phyloP scores from a whole-genome alignment of 179 eudicot genomes.

The Sideroxylon spinosum region DNA sequence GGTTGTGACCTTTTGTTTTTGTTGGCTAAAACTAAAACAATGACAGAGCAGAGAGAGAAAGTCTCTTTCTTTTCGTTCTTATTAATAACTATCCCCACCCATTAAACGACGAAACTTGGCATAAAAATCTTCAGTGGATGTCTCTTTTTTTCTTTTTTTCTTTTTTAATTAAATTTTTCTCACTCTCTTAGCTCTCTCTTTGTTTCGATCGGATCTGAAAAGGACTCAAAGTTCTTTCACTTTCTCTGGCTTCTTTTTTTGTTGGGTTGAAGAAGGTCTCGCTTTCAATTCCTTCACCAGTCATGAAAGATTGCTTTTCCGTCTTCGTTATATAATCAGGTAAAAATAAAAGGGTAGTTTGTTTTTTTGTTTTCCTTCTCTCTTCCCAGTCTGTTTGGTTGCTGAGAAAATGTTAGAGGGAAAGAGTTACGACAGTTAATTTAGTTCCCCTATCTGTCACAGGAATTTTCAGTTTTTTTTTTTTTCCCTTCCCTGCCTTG shows the following conservation, averaged over 20 bases:
- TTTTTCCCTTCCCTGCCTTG: too few relatives aligned
- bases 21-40: not conserved
- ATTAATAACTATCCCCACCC: not conserved
- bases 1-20: constrained; percentile 3
- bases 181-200: not conserved
- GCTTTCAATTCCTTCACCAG: constrained; percentile 1
- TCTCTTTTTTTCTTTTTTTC: not conserved
- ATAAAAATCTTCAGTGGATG: not conserved
- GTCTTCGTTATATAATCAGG: constrained; percentile 24
- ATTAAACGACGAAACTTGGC: constrained; percentile 13
- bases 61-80: not conserved
- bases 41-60: not conserved
- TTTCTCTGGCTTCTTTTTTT: constrained; percentile 19
- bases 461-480: not conserved
- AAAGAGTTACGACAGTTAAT: not conserved
- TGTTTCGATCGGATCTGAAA: constrained; percentile 36
- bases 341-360: constrained; percentile 3
- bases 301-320: constrained; percentile 19
- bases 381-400: constrained; percentile 7
- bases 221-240: constrained; percentile 28
- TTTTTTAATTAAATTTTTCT: not conserved
- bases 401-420: constrained; percentile 4
- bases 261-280: constrained; percentile 10
- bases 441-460: not conserved
- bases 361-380: not conserved